Evolutionary conservation across 345 rosid genomes (phyloP).

Genomic region (Lepidium sativum): DNA sequence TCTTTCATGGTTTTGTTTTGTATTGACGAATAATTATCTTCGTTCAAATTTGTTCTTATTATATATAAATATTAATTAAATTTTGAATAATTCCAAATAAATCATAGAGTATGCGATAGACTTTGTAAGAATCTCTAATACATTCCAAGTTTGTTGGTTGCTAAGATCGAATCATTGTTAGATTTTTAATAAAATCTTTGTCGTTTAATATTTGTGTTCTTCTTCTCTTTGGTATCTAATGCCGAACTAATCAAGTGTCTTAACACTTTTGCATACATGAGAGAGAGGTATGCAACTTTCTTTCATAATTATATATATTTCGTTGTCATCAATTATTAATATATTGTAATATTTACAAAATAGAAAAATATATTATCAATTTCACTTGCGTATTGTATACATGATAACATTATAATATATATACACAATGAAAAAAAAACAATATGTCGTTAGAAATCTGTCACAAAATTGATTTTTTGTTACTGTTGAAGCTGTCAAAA

Average conservation of each 20-base stretch:
- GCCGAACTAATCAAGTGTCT: background rate
- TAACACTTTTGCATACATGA: constrained; percentile 15
- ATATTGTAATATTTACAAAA: background rate
- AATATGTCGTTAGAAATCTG: too few species aligned
- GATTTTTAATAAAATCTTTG: constrained; percentile 12
- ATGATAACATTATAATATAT: too few species aligned
- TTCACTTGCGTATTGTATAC: background rate
- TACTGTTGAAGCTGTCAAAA: too few species aligned
- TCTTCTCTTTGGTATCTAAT: constrained; percentile 1
- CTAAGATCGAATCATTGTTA: background rate
- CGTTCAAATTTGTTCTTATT: too few species aligned
- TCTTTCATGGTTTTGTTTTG: too few species aligned
- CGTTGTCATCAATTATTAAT: background rate
- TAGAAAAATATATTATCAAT: background rate
- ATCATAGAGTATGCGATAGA: too few species aligned
- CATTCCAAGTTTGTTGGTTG: constrained; percentile 15
- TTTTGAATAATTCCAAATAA: too few species aligned
- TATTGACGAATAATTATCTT: too few species aligned
- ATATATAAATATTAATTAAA: too few species aligned
- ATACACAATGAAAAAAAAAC: too few species aligned
- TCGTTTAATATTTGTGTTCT: constrained; percentile 15
- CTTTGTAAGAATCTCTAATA: background rate
- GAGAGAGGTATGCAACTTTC: background rate
- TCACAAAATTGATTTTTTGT: too few species aligned
- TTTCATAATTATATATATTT: background rate